Evolutionary conservation across 805 yeast genomes (phyloP).

Genomic region (Saccharomycopsis sp.): DNA sequence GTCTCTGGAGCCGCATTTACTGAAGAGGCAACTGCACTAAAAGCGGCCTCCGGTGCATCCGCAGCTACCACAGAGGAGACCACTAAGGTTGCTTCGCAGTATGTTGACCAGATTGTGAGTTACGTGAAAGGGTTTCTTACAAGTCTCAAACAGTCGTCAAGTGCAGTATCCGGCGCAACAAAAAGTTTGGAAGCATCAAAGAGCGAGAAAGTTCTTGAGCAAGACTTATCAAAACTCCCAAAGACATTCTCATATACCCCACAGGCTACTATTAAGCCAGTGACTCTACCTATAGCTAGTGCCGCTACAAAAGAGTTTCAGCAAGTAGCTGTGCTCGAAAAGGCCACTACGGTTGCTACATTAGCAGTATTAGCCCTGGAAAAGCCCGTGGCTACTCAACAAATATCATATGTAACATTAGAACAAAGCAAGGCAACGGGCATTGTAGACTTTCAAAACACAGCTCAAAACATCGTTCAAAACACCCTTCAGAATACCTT

Average conservation of each 20-base stretch:
- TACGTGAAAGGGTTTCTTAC: neutral
- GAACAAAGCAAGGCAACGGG: neutral
- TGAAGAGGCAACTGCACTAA: neutral
- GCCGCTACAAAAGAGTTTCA: neutral
- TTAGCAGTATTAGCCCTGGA: neutral
- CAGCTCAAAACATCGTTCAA: no score
- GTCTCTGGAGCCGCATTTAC: neutral
- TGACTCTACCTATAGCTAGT: neutral
- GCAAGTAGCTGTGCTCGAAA: neutral
- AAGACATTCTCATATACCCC: slow-evolving; percentile 4
- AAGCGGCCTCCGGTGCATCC: neutral
- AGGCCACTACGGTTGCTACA: neutral
- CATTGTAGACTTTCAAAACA: neutral
- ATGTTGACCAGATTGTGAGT: neutral
- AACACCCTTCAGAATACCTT: neutral
- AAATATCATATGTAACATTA: neutral
- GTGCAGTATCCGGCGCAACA: neutral
- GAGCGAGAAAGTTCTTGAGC: neutral
- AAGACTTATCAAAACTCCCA: slow-evolving; percentile 5
- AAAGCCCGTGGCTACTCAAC: neutral
- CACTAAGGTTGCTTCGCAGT: neutral
- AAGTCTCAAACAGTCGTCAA: neutral
- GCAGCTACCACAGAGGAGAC: neutral
- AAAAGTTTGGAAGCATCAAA: neutral
- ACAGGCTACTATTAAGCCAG: slow-evolving; percentile 1